A percentile compares a stretch with the other conserved stretches of the same genome.
Conservation (phyloP, 2,329 filamentous ascomycete genomes). For the Sarocladiaceae sp. region DNA sequence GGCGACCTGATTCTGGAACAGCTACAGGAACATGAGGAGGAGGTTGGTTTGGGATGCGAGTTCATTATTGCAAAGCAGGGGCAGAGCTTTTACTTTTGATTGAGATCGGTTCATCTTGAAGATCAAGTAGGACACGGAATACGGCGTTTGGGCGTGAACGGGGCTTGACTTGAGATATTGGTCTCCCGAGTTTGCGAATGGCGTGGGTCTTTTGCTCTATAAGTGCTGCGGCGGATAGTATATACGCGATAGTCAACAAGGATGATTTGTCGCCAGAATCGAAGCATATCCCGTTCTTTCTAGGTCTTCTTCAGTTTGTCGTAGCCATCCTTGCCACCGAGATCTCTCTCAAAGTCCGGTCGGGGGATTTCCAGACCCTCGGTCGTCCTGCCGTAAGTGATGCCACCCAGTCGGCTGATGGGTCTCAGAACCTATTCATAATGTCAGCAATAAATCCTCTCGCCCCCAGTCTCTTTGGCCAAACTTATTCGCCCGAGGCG, state of each 20-base stretch:
- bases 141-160: slow-evolving; percentile 10
- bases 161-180: too few species aligned
- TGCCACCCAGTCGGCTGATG: slow-evolving; percentile 74
- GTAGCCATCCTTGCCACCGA: slow-evolving; percentile 46
- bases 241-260: too few species aligned
- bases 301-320: slow-evolving; percentile 47
- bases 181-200: background rate
- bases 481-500: background rate
- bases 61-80: slow-evolving; percentile 68
- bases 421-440: slow-evolving; percentile 58
- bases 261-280: too few species aligned
- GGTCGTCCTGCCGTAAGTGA: slow-evolving; percentile 68
- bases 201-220: too few species aligned
- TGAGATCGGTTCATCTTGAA: too few species aligned
- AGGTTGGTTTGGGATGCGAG: slow-evolving; percentile 65
- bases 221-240: too few species aligned
- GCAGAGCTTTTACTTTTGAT: slow-evolving; percentile 49
- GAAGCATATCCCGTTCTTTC: slow-evolving; percentile 13
- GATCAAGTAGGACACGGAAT: too few species aligned
- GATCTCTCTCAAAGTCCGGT: slow-evolving; percentile 48
- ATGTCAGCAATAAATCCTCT: slow-evolving; percentile 1
- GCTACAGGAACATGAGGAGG: slow-evolving; percentile 58
- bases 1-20: slow-evolving; percentile 63
- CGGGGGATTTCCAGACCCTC: slow-evolving; percentile 67
- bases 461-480: background rate